Evolutionary conservation across 2,329 filamentous ascomycete genomes (phyloP).

Genomic region (Escovopsis sp.): DNA sequence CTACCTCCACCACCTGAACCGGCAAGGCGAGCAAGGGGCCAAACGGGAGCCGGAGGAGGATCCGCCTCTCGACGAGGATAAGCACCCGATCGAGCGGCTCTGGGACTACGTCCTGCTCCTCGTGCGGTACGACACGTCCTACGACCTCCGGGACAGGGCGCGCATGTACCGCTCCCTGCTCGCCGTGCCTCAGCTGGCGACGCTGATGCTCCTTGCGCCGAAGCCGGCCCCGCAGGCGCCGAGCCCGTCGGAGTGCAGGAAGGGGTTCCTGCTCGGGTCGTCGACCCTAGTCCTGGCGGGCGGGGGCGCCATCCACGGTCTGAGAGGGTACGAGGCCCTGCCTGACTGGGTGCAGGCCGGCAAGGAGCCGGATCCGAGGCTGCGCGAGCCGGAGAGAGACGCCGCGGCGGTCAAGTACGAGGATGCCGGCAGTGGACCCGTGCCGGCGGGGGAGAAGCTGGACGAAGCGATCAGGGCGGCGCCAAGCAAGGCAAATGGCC

Average conservation of each 20-base stretch:
- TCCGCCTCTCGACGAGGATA: slow-evolving; percentile 16
- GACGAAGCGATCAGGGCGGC: slow-evolving; percentile 36
- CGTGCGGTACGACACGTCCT: slow-evolving; percentile 84
- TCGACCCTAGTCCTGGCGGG: slow-evolving; percentile 73
- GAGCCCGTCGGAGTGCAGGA: slow-evolving; percentile 73
- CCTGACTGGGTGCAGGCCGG: slow-evolving; percentile 77
- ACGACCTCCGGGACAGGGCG: slow-evolving; percentile 83
- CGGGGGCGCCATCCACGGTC: slow-evolving; percentile 55
- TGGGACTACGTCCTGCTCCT: slow-evolving; percentile 79
- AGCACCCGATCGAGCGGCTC: slow-evolving; percentile 57
- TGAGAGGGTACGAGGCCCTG: slow-evolving; percentile 64
- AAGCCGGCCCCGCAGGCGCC: slow-evolving; percentile 88
- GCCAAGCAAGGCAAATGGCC: slow-evolving; percentile 33
- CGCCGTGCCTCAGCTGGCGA: slow-evolving; percentile 71
- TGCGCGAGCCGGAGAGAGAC: slow-evolving; percentile 46
- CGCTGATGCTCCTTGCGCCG: slow-evolving; percentile 77
- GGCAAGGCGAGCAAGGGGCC: slow-evolving; percentile 28
- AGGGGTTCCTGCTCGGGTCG: slow-evolving; percentile 65
- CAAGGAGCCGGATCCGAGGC: slow-evolving; percentile 58
- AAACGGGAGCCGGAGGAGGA: slow-evolving; percentile 18
- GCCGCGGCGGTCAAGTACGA: slow-evolving; percentile 17
- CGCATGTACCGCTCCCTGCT: slow-evolving; percentile 79
- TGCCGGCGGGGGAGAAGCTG: slow-evolving; percentile 48
- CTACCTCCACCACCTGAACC: slow-evolving; percentile 76
- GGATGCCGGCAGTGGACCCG: slow-evolving; percentile 7